These are phyloP conservation scores for Carex littledalei DNA, from an alignment of 176 grass and related monocot species.

Conservation along the genomic window DNA sequence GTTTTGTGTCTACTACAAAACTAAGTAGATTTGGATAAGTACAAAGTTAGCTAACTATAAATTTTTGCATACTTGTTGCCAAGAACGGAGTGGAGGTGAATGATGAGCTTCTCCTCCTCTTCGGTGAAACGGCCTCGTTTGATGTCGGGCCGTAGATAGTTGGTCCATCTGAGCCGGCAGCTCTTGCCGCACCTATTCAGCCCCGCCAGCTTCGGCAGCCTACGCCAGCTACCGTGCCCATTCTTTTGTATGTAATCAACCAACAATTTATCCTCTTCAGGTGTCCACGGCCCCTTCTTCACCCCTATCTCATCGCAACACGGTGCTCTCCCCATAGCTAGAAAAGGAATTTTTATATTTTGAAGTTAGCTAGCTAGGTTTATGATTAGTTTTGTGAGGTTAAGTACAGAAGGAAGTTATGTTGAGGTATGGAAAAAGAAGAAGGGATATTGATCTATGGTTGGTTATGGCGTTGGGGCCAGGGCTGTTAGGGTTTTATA, in stretches of 20 bases:
- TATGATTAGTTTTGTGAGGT: not conserved
- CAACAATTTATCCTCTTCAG: constrained; percentile 69
- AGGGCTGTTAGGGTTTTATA: constrained; percentile 54
- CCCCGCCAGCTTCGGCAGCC: constrained; percentile 73
- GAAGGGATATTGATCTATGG: not conserved
- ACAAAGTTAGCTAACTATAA: not conserved
- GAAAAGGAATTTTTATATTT: not conserved
- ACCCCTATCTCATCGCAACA: constrained; percentile 67
- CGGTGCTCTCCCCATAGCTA: constrained; percentile 70
- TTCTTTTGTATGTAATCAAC: constrained; percentile 56
- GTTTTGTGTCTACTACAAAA: not conserved
- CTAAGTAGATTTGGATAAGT: not conserved
- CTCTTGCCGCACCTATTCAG: constrained; percentile 95
- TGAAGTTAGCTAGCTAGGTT: not conserved
- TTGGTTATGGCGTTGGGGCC: constrained; percentile 34
- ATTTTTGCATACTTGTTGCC: constrained; percentile 56
- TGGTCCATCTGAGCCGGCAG: constrained; percentile 91
- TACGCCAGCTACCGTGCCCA: constrained; percentile 77
- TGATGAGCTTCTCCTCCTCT: constrained; percentile 80
- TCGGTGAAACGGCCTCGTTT: constrained; percentile 74
- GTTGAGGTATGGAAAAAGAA: not conserved
- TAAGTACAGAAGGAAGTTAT: not conserved
- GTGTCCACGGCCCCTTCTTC: constrained; percentile 80
- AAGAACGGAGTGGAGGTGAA: constrained; percentile 56
- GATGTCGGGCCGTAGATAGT: constrained; percentile 92